Percentiles rank a stretch among this genome's conserved stretches.
Evolutionary conservation across 352 stramenopile genomes (phyloP).

Genomic region (Elongisporangium undulatum): DNA sequence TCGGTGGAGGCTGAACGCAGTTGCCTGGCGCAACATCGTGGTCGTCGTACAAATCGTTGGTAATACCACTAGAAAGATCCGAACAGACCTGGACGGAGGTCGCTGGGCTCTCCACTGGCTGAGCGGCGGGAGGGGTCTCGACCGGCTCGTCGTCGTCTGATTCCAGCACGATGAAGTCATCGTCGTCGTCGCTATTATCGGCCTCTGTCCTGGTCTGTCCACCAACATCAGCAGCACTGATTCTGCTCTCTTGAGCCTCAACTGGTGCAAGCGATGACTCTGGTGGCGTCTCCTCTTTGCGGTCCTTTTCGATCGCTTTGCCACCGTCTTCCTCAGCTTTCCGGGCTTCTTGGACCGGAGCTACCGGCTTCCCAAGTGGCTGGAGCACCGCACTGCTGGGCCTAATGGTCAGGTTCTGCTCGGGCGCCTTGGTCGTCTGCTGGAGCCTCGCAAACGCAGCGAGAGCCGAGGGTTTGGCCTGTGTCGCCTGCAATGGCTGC

Average conservation of each 20-base stretch:
- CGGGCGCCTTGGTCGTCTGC: neutral
- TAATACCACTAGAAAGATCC: neutral
- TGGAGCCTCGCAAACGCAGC: constrained; percentile 7
- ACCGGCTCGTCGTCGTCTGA: constrained; percentile 1
- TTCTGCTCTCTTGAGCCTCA: neutral
- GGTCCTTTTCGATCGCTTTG: neutral
- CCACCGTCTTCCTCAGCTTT: neutral
- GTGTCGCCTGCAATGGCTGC: neutral
- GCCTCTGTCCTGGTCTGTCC: neutral
- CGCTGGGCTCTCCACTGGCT: neutral
- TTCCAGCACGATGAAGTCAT: constrained; percentile 4
- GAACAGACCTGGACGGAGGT: neutral
- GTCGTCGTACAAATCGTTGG: neutral
- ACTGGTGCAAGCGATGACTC: neutral
- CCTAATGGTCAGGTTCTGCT: neutral
- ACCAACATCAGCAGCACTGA: neutral
- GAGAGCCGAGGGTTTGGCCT: constrained; percentile 5
- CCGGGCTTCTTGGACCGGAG: neutral
- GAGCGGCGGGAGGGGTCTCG: neutral
- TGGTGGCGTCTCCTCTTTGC: neutral
- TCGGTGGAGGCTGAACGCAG: neutral
- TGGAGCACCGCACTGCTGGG: neutral
- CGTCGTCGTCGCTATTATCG: neutral
- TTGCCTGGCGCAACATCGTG: neutral
- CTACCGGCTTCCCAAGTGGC: neutral